phyloP scores from a whole-genome alignment of 2,329 filamentous ascomycete genomes.

The Clonostachys rhizophaga region DNA sequence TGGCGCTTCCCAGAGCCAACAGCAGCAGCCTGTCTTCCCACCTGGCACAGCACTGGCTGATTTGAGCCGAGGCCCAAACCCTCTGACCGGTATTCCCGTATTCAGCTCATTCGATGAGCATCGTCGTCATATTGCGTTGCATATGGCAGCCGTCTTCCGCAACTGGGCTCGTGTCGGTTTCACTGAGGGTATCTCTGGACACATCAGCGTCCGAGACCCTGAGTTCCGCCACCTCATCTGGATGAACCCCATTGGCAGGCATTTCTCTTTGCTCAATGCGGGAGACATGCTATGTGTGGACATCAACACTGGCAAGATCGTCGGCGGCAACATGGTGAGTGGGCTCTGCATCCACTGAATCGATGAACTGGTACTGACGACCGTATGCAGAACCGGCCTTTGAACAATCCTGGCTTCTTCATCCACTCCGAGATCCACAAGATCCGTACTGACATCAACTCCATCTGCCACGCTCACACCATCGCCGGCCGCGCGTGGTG shows the following conservation, averaged over 20 bases:
- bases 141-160: constrained; percentile 58
- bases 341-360: neutral
- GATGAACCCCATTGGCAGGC: constrained; percentile 64
- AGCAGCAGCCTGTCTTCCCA: constrained; percentile 6
- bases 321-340: constrained; percentile 52
- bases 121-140: constrained; percentile 58
- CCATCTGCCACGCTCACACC: constrained; percentile 67
- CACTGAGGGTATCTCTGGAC: constrained; percentile 30
- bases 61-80: constrained; percentile 14
- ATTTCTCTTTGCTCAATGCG: constrained; percentile 63
- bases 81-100: constrained; percentile 29
- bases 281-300: constrained; percentile 66
- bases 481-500: constrained; percentile 64
- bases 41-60: constrained; percentile 1
- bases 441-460: constrained; percentile 58
- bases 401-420: constrained; percentile 64
- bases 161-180: constrained; percentile 20
- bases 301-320: constrained; percentile 48
- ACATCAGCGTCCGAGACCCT: constrained; percentile 65
- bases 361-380: neutral
- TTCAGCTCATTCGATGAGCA: constrained; percentile 35
- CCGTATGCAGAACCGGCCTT: constrained; percentile 36
- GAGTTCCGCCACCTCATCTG: constrained; percentile 59
- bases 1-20: constrained; percentile 1
- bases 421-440: constrained; percentile 68